Percentiles rank a stretch among this genome's conserved stretches.
Evolutionary conservation across 116 monocot genomes (phyloP).

Genomic region (Cymodocea nodosa): DNA sequence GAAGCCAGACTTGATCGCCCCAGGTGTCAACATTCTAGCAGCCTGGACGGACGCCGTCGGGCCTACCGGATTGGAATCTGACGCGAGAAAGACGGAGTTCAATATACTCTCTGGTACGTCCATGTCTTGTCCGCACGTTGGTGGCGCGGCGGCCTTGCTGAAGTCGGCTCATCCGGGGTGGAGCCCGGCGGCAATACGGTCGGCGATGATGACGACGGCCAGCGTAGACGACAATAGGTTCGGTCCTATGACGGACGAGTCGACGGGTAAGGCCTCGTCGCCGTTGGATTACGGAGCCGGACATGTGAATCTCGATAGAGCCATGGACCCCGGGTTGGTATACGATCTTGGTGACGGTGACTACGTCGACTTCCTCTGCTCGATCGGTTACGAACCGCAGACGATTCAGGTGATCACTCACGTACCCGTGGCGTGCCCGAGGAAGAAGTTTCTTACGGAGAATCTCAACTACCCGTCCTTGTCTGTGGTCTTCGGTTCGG

Average conservation of each 20-base stretch:
- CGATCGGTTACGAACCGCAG: slow-evolving; percentile 39
- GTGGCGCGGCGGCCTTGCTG: slow-evolving; percentile 64
- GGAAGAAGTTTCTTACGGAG: slow-evolving; percentile 18
- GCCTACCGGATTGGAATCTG: slow-evolving; percentile 46
- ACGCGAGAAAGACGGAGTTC: slow-evolving; percentile 52
- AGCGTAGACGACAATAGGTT: slow-evolving; percentile 34
- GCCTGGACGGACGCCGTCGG: slow-evolving; percentile 68
- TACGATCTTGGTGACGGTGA: slow-evolving; percentile 42
- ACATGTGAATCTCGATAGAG: slow-evolving; percentile 32
- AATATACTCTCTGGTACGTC: slow-evolving; percentile 78
- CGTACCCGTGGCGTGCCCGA: slow-evolving; percentile 35
- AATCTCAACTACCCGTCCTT: slow-evolving; percentile 66
- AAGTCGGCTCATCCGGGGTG: slow-evolving; percentile 53
- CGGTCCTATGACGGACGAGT: slow-evolving; percentile 40
- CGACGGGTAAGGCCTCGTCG: slow-evolving; percentile 26
- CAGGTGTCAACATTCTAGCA: slow-evolving; percentile 75
- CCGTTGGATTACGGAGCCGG: slow-evolving; percentile 52
- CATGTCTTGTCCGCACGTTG: slow-evolving; percentile 71
- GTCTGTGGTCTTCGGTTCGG: slow-evolving; percentile 33
- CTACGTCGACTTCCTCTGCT: slow-evolving; percentile 60
- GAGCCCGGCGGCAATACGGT: slow-evolving; percentile 58
- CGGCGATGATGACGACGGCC: slow-evolving; percentile 69
- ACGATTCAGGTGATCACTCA: slow-evolving; percentile 51
- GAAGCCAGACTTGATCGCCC: slow-evolving; percentile 75
- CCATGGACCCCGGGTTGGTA: slow-evolving; percentile 63